phyloP scores from a whole-genome alignment of 2,329 filamentous ascomycete species.

The Colletotrichum viniferum region DNA sequence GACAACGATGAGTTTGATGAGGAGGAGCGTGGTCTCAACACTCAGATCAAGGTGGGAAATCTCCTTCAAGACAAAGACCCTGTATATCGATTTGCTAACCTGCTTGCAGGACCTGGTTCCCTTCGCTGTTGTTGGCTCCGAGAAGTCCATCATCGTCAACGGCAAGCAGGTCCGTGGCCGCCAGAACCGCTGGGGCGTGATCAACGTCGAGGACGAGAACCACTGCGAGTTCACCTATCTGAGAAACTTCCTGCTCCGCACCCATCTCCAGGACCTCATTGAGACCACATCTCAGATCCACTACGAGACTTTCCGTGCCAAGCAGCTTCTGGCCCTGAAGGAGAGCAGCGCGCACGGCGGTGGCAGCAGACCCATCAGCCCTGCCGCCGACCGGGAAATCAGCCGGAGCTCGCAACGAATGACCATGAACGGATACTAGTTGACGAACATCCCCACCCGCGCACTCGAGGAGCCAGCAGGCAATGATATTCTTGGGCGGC shows the following conservation, averaged over 20 bases:
- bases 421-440: slow-evolving; percentile 98
- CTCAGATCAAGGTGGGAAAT: slow-evolving; percentile 83
- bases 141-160: slow-evolving; percentile 96
- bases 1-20: slow-evolving; percentile 99
- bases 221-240: slow-evolving; percentile 99
- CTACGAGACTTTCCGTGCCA: slow-evolving; percentile 99
- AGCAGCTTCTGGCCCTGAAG: slow-evolving; percentile 97
- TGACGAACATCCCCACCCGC: not conserved
- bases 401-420: slow-evolving; percentile 97
- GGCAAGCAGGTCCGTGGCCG: slow-evolving; percentile 97
- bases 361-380: slow-evolving; percentile 91
- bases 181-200: slow-evolving; percentile 99
- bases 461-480: slow-evolving; percentile 12
- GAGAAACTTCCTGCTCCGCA: slow-evolving; percentile 97
- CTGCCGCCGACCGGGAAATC: slow-evolving; percentile 90
- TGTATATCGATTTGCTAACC: slow-evolving; percentile 36
- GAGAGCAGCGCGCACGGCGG: slow-evolving; percentile 89
- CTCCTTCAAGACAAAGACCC: not conserved
- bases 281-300: slow-evolving; percentile 99
- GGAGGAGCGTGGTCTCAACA: slow-evolving; percentile 92
- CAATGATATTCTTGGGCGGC: slow-evolving; percentile 18
- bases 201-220: slow-evolving; percentile 99
- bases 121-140: slow-evolving; percentile 96
- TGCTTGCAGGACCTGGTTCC: slow-evolving; percentile 80
- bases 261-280: slow-evolving; percentile 97